Conservation (phyloP, 2,329 filamentous ascomycete species). For the Kalaharituber pfeilii region DNA sequence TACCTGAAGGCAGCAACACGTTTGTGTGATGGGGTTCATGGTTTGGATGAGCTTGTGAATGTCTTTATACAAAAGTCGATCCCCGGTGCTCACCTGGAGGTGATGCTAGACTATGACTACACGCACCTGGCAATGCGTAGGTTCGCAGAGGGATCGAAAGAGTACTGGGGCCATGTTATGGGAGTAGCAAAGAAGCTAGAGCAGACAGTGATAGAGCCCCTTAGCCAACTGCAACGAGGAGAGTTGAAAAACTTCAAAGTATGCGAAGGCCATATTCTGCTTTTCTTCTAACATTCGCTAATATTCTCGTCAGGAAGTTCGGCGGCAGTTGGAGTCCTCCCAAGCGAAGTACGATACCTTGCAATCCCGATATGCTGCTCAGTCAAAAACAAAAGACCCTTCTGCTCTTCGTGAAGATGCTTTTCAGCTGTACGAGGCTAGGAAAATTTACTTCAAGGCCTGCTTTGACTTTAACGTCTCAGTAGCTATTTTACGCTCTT, state of each 20-base stretch:
- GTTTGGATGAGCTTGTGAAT: constrained; percentile 64
- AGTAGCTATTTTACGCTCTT: constrained; percentile 67
- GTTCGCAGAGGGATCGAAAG: constrained; percentile 67
- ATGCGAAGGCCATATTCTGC: constrained; percentile 10
- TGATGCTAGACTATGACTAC: constrained; percentile 86
- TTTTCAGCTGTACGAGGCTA: constrained; percentile 82
- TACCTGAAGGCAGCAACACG: constrained; percentile 46
- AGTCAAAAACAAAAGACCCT: constrained; percentile 85
- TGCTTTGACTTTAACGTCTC: constrained; percentile 86
- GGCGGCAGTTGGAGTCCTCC: constrained; percentile 54
- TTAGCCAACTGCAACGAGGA: constrained; percentile 56
- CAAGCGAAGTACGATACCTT: constrained; percentile 74
- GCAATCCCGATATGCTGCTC: constrained; percentile 62
- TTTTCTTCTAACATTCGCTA: constrained; percentile 7
- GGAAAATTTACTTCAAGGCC: constrained; percentile 76
- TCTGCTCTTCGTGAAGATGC: constrained; percentile 85
- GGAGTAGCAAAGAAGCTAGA: constrained; percentile 63
- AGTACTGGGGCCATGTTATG: constrained; percentile 69
- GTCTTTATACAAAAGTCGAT: constrained; percentile 56
- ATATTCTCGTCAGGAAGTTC: constrained; percentile 41
- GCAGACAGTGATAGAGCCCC: constrained; percentile 57
- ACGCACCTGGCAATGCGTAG: constrained; percentile 71
- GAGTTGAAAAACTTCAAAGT: constrained; percentile 71
- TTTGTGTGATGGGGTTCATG: constrained; percentile 45
- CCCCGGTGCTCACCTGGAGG: constrained; percentile 60